Evolutionary conservation across 805 yeast genomes (phyloP), one percentile per base, ranked within the genome.

Genomic region (Candida multigemmis): DNA sequence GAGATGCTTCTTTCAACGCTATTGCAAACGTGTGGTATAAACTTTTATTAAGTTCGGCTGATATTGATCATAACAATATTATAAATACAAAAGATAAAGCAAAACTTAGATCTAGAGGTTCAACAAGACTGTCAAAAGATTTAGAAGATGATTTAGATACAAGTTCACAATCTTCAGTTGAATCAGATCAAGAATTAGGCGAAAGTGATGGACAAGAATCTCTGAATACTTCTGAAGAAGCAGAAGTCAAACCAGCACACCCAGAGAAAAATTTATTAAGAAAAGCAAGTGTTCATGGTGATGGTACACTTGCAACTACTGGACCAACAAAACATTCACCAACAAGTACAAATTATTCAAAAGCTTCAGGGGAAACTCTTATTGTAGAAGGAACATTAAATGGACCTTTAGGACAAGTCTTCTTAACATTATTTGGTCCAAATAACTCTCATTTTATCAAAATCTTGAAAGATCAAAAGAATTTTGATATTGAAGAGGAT

Each of bases 381-480:
- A 62, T 82, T 21, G 49, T 55, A 8, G 79, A 76, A 25, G 74
- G 68, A 6, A 43, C 45, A 0, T 51, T 79, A 5, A 50, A 60
- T 23, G 83, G 82, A 0, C 89, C 91, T 0, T 31, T 81, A 12
- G 85, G 87, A 2, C 66, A 62, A 9, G 71, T 79, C 0, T 75
- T 56, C 34, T 55, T 56, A 14, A 41, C 77, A n/a, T 30, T 82
- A 14, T 80, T 76, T 50, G 89, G 89, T 6, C 61, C 68, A 21
- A 73, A 77, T 40, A 56, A 63, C 2, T 41, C 63, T 0, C 65
- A 65, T 30, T 46, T 64, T 27, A 58, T 60, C 19, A 44, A 45
- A 6, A 50, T 77, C 10, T 42, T 80, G 21, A 60, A 64, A 26
- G 65, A 61, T n/a, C 85, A 77, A 34, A 77, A 74, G 32, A 83